Evolutionary conservation across 2,329 filamentous ascomycete species (phyloP), one percentile per base, ranked within the genome.

Genomic region (Colletotrichum coccodes): DNA sequence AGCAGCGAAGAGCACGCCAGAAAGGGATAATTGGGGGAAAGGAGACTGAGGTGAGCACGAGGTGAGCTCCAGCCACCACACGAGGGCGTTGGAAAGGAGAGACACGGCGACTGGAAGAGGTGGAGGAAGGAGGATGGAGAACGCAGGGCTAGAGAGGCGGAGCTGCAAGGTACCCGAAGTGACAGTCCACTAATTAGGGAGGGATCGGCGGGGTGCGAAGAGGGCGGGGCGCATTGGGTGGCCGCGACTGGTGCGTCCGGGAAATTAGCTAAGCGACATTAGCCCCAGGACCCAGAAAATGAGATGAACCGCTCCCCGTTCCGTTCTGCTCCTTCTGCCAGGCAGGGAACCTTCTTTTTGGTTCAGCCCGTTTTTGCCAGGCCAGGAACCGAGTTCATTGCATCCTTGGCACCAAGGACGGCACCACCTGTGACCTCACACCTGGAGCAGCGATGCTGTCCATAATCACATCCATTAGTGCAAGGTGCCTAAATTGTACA

Each of bases 181-280:
- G 26, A 42, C 28, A 56, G 47, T 26, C 47, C 26, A 32, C 65
- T 68, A 49, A 68, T 65, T 65, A 40, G 61, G 54, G 34, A 65
- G 59, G 50, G 64, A 67, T 67, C 64, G 42, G 54, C 61, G 40
- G 38, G 23, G 60, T 60, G 58, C 46, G 38, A 53, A 38, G 38
- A 32, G 34, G 26, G 36, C 5, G 47, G 23, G 26, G 14, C 38
- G 40, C 23, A 54, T 44, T 53, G 34, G 23, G 21, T 18, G 32
- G 6, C 40, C 30, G 34, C 60, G 26, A 59, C 46, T 54, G 46
- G 65, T 68, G 61, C 40, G 34, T 18, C 40, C 54, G 63, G 70
- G 68, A 71, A 71, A 71, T 71, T 71, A 71, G 70, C 70, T 71
- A 68, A 71, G 70, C 70, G 70, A 71, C 47, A 71, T 71, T 71